These are phyloP conservation scores for Solanum appendiculatum DNA, from an alignment of 257 asterid species.

Conservation along the genomic window DNA sequence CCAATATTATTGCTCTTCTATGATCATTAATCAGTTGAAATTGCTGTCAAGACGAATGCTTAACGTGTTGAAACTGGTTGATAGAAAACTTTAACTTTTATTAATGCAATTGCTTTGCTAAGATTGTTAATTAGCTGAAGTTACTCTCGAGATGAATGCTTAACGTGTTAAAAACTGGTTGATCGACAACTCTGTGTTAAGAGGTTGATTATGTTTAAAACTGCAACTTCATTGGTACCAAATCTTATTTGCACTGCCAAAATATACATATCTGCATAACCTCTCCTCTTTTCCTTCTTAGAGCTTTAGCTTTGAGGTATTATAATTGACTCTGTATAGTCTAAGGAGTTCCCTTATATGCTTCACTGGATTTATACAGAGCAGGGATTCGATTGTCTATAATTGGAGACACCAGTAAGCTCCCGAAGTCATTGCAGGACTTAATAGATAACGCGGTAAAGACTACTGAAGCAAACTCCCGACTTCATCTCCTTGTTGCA, in stretches of 20 bases:
- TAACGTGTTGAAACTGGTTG: not conserved
- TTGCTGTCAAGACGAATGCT: not conserved
- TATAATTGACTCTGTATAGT: not conserved
- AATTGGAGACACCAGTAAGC: constrained; percentile 46
- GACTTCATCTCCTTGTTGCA: constrained; percentile 46
- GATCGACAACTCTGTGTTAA: not conserved
- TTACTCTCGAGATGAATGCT: not conserved
- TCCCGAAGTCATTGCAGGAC: constrained; percentile 24
- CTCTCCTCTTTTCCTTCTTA: not conserved
- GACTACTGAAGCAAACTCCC: constrained; percentile 25
- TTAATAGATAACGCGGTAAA: constrained; percentile 10
- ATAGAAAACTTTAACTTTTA: not conserved
- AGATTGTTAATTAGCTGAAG: not conserved
- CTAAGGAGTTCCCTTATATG: not conserved
- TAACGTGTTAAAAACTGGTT: not conserved
- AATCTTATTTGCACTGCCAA: not conserved
- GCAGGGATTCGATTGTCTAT: constrained; percentile 37
- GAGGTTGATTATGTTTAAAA: not conserved
- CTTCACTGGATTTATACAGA: constrained; percentile 20
- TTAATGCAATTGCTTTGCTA: not conserved
- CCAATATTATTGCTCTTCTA: too few species aligned
- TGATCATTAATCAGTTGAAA: not conserved
- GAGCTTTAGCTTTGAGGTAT: not conserved
- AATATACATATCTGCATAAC: not conserved
- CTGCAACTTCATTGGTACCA: not conserved